Percentiles rank a stretch among this genome's conserved stretches.
These are phyloP conservation scores for Suillus discolor DNA, from an alignment of 768 basidiomycete species.

Conservation along the genomic window DNA sequence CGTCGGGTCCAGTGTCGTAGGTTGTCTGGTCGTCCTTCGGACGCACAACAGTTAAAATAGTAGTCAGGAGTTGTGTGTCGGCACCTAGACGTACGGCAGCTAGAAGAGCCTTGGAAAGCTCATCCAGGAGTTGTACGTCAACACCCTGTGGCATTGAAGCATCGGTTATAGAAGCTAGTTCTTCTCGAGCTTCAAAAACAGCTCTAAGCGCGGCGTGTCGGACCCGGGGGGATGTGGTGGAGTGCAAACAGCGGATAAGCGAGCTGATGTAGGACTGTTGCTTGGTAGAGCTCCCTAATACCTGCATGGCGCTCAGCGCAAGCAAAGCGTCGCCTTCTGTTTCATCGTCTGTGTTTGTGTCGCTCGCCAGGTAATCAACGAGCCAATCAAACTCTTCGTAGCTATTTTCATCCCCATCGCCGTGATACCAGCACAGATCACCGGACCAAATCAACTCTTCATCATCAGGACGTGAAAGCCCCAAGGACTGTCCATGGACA, in stretches of 20 bases:
- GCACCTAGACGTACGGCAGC: no score
- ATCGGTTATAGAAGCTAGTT: background rate
- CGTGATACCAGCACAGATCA: background rate
- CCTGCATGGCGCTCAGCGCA: background rate
- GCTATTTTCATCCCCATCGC: background rate
- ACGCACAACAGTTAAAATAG: background rate
- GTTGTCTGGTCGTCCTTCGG: background rate
- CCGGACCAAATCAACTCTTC: background rate
- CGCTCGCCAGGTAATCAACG: background rate
- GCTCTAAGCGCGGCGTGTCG: background rate
- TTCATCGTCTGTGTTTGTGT: background rate
- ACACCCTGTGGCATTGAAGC: background rate
- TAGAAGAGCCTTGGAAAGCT: no score
- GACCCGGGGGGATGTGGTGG: background rate
- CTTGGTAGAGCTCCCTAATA: background rate
- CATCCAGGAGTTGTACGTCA: background rate
- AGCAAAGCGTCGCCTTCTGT: background rate
- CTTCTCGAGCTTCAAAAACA: background rate
- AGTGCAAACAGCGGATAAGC: background rate
- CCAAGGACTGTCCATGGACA: background rate
- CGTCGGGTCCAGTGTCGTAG: background rate
- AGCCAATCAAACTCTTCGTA: background rate
- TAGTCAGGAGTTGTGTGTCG: no score
- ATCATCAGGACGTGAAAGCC: background rate
- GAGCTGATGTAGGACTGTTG: background rate